Base-by-base conservation (phyloP, 257 asterid genomes). In the Primulina eburnea region DNA sequence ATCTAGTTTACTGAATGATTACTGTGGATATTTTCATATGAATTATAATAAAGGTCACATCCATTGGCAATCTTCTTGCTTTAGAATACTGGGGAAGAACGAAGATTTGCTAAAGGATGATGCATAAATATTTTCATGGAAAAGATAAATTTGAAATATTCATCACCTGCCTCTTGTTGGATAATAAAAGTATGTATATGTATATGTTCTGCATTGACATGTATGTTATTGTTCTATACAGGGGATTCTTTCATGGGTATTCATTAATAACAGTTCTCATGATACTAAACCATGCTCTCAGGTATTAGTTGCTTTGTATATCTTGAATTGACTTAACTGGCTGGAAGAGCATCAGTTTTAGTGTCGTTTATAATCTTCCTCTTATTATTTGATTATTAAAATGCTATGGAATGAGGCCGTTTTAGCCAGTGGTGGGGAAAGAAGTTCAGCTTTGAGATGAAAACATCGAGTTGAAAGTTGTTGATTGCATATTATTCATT, bases 241-340 rank as follows among this genome's bases (percentile, higher is more conserved):
- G 98, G 89, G 97, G 98, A 34, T 92, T 92, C 84, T 92, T 90
- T 79, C 92, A 92, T 83, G 98, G 98, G 64, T 92, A 92, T 82
- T 84, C 97, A 53, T 70, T 79, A 71, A 83, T 92, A 64, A 92
- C 98, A 32, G 89, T 88, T 77, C 89, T 90, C 86, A 92, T 92
- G 98, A 90, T 92, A 76, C 65, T 88, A 79, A 90, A 92, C 81
- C 98, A 92, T 80, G 98, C 98, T 69, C 81, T 92, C 71, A 90
- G 98, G 98, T 92, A 82, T 79, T 53, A 57, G 18, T 18, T 29
- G 50, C 30, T 69, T 63, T 62, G n/a, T 28, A 47, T 16, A 4
- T 16, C 18, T 47, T 47, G 26, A 71, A 60, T 28, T 47, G 34
- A 30, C 57, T 61, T 6, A 17, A 5, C 69, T 71, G 21, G 24